These are phyloP conservation scores for Starmerella geochares DNA, from an alignment of 805 yeast genomes.

Conservation along the genomic window DNA sequence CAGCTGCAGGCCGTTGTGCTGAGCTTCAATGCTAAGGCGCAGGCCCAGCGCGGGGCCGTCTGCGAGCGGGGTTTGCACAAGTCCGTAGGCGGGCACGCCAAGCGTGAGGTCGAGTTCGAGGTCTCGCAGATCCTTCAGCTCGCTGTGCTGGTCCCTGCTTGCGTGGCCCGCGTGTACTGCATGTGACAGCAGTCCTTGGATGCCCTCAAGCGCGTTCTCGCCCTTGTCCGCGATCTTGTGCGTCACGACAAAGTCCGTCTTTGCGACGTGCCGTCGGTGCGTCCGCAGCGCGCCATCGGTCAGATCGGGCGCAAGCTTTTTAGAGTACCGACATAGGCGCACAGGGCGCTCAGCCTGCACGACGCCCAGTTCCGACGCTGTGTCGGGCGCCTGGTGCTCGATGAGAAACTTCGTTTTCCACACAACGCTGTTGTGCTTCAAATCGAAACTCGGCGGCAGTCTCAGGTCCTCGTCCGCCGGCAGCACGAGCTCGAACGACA, in stretches of 20 bases:
- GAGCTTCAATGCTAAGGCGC: background rate
- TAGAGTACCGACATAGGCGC: constrained; percentile 6
- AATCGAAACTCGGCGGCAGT: constrained; percentile 16
- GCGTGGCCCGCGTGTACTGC: background rate
- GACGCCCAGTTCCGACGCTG: background rate
- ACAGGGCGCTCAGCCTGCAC: constrained; percentile 3
- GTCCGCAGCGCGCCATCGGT: background rate
- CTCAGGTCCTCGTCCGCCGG: constrained; percentile 4
- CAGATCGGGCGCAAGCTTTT: background rate
- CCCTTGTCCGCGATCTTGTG: background rate
- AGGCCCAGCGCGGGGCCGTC: background rate
- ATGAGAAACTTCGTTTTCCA: constrained; percentile 12
- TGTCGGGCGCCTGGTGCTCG: background rate
- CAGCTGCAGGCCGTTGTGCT: background rate
- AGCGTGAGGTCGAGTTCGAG: background rate
- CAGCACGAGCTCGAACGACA: constrained; percentile 7
- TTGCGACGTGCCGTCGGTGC: background rate
- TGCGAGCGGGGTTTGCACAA: background rate
- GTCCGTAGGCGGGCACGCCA: background rate
- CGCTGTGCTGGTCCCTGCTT: background rate
- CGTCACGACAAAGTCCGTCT: background rate
- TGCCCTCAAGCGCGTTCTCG: background rate
- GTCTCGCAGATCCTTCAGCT: background rate
- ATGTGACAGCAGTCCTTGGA: background rate
- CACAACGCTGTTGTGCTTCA: constrained; percentile 9